Percentiles rank a stretch among this genome's conserved stretches.
phyloP scores from a whole-genome alignment of 306 rosid species.

The Quercus robur region DNA sequence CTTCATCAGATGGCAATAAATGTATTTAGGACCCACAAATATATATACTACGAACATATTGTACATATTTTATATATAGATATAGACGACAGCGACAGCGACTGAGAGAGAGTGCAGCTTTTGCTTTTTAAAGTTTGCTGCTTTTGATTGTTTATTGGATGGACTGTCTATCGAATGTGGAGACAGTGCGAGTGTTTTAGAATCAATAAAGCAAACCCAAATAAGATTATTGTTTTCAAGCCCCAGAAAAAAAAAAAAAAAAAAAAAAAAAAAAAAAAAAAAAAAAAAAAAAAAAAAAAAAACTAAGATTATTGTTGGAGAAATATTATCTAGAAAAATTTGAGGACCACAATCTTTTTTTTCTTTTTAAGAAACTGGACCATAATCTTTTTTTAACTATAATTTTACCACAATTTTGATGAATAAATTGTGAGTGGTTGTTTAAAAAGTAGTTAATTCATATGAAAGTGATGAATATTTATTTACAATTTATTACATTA shows the following conservation, averaged over 20 bases:
- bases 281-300: too few relatives aligned
- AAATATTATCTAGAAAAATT: not conserved
- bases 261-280: too few relatives aligned
- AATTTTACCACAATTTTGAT: too few relatives aligned
- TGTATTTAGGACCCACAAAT: not conserved
- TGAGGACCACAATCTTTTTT: too few relatives aligned
- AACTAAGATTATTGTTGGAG: constrained; percentile 15
- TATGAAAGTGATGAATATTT: too few relatives aligned
- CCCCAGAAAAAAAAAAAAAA: too few relatives aligned
- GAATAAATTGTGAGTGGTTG: too few relatives aligned
- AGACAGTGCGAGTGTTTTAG: constrained; percentile 50
- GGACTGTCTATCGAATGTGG: constrained; percentile 43
- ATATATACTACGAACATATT: not conserved
- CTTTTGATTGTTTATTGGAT: constrained; percentile 52
- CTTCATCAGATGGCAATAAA: not conserved
- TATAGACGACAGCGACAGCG: not conserved
- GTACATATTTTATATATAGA: not conserved
- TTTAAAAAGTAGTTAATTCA: fast-evolving
- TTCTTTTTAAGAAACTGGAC: too few relatives aligned
- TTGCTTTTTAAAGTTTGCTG: constrained; percentile 58
- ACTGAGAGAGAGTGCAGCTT: constrained; percentile 35
- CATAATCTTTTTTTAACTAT: too few relatives aligned
- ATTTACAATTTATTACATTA: too few relatives aligned
- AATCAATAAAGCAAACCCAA: constrained; percentile 57
- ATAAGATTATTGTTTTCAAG: constrained; percentile 11